Conservation (phyloP, 164 flowering plant genomes). For the Buxus sempervirens region DNA sequence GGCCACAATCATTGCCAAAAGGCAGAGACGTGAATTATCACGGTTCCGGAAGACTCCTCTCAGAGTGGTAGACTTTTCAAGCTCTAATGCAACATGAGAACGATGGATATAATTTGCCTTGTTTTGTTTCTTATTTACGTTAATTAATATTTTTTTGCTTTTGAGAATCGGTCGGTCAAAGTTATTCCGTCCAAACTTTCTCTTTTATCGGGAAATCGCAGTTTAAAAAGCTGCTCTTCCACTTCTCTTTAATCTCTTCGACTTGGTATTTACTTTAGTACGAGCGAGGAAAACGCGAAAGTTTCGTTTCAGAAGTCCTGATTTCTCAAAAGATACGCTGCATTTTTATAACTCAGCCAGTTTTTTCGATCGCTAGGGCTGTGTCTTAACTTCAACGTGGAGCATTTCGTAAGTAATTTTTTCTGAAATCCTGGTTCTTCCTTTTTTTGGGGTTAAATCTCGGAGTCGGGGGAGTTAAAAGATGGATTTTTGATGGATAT, state of each 20-base stretch:
- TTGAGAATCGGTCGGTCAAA: constrained; percentile 4
- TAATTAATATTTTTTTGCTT: constrained; percentile 1
- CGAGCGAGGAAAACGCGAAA: background rate
- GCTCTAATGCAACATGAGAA: too few relatives aligned
- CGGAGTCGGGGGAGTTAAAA: too few relatives aligned
- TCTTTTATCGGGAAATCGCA: constrained; percentile 17
- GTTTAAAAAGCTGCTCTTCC: background rate
- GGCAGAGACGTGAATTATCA: too few relatives aligned
- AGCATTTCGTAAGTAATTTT: too few relatives aligned
- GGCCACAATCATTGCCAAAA: too few relatives aligned
- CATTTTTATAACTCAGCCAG: background rate
- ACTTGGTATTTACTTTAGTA: too few relatives aligned
- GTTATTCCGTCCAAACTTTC: constrained; percentile 19
- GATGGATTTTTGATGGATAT: background rate
- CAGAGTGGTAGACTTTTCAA: too few relatives aligned
- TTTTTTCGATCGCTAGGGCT: background rate
- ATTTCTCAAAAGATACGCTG: background rate
- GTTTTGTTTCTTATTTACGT: background rate
- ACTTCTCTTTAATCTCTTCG: background rate
- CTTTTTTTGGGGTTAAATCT: too few relatives aligned
- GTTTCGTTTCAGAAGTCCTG: constrained; percentile 1
- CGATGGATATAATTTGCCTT: background rate
- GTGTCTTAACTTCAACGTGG: background rate
- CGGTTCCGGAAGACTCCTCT: too few relatives aligned
- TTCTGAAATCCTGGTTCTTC: too few relatives aligned